These are phyloP conservation scores for Nemania abortiva DNA, from an alignment of 2,329 filamentous ascomycete genomes.

Conservation along the genomic window DNA sequence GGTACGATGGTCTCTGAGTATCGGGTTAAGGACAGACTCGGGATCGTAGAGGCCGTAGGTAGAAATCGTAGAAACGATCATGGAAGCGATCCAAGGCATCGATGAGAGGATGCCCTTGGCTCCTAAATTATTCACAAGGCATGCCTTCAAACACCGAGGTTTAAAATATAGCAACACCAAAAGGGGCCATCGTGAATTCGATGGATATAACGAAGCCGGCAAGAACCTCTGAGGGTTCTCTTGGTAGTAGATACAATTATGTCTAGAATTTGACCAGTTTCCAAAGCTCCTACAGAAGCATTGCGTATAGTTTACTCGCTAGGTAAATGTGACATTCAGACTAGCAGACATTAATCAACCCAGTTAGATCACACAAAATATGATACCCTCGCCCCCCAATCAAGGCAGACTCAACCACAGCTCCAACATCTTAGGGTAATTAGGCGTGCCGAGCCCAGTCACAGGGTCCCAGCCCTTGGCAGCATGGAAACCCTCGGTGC, in stretches of 20 bases:
- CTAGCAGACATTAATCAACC: neutral
- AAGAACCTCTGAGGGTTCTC: neutral
- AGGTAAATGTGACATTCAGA: neutral
- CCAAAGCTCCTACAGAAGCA: too few relatives aligned
- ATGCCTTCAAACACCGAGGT: neutral
- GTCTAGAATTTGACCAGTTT: too few relatives aligned
- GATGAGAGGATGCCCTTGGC: too few relatives aligned
- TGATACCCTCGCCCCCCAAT: neutral
- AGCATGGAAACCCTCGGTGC: constrained; percentile 56
- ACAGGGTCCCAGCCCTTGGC: constrained; percentile 50
- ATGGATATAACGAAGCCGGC: too few relatives aligned
- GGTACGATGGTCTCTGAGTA: too few relatives aligned
- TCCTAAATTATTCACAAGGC: too few relatives aligned
- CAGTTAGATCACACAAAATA: neutral
- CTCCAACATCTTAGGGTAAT: constrained; percentile 30
- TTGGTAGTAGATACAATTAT: neutral
- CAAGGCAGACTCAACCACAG: constrained; percentile 23
- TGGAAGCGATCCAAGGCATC: too few relatives aligned
- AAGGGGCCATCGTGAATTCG: too few relatives aligned
- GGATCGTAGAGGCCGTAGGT: too few relatives aligned
- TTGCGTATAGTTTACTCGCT: neutral
- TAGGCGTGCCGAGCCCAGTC: constrained; percentile 49
- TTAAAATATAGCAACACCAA: too few relatives aligned
- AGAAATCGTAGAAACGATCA: too few relatives aligned
- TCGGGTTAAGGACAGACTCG: too few relatives aligned